Conservation (phyloP, 345 rosid species). For the Moricandia arvensis region DNA sequence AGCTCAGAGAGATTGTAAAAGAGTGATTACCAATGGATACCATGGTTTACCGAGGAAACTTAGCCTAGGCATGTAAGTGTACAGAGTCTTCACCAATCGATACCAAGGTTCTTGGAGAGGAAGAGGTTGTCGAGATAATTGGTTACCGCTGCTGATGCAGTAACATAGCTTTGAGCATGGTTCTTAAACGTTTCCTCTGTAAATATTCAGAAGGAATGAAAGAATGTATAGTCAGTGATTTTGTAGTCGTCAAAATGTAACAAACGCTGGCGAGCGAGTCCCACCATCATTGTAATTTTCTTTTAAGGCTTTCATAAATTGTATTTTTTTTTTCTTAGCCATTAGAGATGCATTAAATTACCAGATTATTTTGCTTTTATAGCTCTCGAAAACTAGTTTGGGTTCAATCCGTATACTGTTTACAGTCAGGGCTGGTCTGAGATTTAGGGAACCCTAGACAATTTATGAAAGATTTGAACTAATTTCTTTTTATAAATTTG, state of each 20-base stretch:
- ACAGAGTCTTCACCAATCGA: constrained; percentile 60
- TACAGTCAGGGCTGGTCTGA: too few relatives aligned
- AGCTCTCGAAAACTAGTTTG: background rate
- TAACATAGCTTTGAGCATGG: constrained; percentile 56
- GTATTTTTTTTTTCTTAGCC: background rate
- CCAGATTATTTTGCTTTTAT: background rate
- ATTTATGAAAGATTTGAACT: too few relatives aligned
- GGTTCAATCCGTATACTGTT: background rate
- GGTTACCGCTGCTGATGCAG: constrained; percentile 49
- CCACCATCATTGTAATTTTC: background rate
- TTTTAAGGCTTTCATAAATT: too few relatives aligned
- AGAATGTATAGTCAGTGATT: background rate
- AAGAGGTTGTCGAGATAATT: constrained; percentile 61
- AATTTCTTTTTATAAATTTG: too few relatives aligned
- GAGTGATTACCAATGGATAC: background rate
- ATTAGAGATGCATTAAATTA: background rate
- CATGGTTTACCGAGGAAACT: background rate
- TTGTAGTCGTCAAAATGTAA: background rate
- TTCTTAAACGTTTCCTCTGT: constrained; percentile 62
- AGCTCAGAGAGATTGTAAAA: background rate
- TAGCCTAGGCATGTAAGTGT: background rate
- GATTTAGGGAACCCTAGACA: too few relatives aligned
- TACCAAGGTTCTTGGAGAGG: constrained; percentile 59
- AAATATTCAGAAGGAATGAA: background rate
- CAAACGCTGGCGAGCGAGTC: background rate